Evolutionary conservation across 2,329 filamentous ascomycete species (phyloP), one percentile per base, ranked within the genome.

Genomic region (Colletotrichum magnum): DNA sequence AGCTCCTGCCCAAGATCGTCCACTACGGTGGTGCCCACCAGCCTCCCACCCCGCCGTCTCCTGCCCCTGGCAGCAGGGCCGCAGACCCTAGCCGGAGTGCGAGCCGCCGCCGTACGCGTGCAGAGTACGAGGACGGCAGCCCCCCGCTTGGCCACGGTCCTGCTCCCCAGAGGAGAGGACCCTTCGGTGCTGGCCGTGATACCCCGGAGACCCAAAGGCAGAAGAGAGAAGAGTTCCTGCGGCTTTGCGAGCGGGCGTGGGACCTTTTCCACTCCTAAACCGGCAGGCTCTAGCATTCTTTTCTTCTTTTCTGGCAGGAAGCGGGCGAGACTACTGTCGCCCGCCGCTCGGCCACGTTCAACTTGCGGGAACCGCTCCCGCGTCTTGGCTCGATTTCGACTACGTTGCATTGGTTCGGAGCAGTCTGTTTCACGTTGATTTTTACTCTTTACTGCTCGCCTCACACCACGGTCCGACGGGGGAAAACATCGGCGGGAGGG

Each of bases 181-280:
- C 93, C 1, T 96, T 96, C 75, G 93, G 93, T 43, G 92, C 93
- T 64, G 93, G 93, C 45, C 87, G 93, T 70, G 94, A 96, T 77
- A 95, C 90, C 73, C 94, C 93, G 7, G 94, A 96, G 74, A 94
- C 91, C 6, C 92, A 94, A 79, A 87, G 89, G 74, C 91, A 89
- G 77, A 98, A 98, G 89, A 94, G 94, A 78, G 94, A 97, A 51
- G 94, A 97, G 79, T 99, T 99, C 77, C 84, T 99, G 72, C 86
- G 88, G 64, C 84, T 98, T 58, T 98, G 95, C 79, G 90, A 94
- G 74, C 87, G 94, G 76, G 96, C 96, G 9, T 99, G 96, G 96
- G 96, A 99, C 83, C 82, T 99, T 32, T 97, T 98, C 81, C 96
- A 98, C 84, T 97, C 94, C 71, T 98, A 83, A 89, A 63, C 15